Evolutionary conservation across 352 stramenopile genomes (phyloP), one percentile per base, ranked within the genome.

Genomic region (Pythium coloratum): DNA sequence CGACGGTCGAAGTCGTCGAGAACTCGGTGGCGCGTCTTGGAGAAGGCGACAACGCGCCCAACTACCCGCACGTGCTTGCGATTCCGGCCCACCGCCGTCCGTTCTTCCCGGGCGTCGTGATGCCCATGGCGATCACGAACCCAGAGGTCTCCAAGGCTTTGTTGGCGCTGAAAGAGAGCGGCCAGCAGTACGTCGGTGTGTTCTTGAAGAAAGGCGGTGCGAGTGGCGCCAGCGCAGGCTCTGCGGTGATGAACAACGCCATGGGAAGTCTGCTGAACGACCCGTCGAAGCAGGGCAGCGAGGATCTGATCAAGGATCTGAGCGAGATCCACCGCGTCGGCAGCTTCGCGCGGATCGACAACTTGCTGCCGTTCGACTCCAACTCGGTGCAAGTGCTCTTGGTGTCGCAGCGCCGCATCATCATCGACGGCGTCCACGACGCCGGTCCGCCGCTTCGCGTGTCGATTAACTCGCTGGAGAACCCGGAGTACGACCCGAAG

Each of bases 341-440:
- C 34, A 99, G 95, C 28, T 98, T 99, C 75, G 97, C 96, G n/a
- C 88, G 98, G 50, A 98, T 99, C 63, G 86, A 97, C 71, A 92
- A 96, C 63, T 88, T 98, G 73, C 80, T 92, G 3, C 80, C 88
- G 20, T 93, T 93, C 46, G 76, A 95, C 64, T 66, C 80, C 13
- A 85, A 86, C 59, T 85, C 80, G 33, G 82, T 90, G 54, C 84
- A 95, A 65, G 77, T 95, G 26, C 77, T 98, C 3, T 84, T 97
- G 70, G 87, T 97, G 14, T 95, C 97, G 9, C 91, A 97, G 55
- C 77, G 90, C 16, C 90, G 94, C 20, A 92, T 96, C 46, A 76
- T 82, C 1, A 93, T 95, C 59, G 84, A 93, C 54, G 80, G 79
- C 10, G 69, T 94, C 42, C 76, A 90, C 47, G 84, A 95, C 69